A percentile compares a stretch with the other conserved stretches of the same genome.
Evolutionary conservation across 1,139 yeast species (phyloP).

Genomic region (Candida sojae): DNA sequence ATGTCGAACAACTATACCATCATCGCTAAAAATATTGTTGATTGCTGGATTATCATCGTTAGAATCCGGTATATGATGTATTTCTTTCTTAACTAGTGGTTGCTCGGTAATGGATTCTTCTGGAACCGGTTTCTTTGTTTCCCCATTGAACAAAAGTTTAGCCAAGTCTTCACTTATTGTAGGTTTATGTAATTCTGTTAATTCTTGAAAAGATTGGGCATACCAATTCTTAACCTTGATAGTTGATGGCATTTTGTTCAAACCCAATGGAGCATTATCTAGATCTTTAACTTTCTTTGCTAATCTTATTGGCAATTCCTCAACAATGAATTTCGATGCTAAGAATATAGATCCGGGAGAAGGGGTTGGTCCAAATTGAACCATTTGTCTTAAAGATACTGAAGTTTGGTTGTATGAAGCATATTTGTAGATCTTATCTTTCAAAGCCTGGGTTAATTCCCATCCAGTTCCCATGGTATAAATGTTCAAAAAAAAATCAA

Average conservation of each 20-base stretch:
- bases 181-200: constrained; percentile 60
- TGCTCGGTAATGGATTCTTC: constrained; percentile 5
- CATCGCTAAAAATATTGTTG: constrained; percentile 50
- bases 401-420: constrained; percentile 84
- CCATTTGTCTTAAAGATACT: constrained; percentile 85
- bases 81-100: constrained; percentile 11
- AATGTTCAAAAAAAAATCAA: not conserved
- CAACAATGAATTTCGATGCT: constrained; percentile 83
- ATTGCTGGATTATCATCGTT: constrained; percentile 42
- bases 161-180: constrained; percentile 39
- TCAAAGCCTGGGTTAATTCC: constrained; percentile 43
- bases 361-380: constrained; percentile 83
- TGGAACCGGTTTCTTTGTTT: constrained; percentile 3
- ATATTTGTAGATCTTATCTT: constrained; percentile 50
- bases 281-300: constrained; percentile 87
- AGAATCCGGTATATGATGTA: constrained; percentile 12
- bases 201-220: constrained; percentile 86
- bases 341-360: constrained; percentile 77
- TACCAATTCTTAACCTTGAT: constrained; percentile 84
- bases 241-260: constrained; percentile 73
- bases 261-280: constrained; percentile 76
- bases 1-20: constrained; percentile 51
- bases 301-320: constrained; percentile 83
- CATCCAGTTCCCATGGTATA: constrained; percentile 45
- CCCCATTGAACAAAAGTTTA: constrained; percentile 31